Base-by-base conservation (phyloP, 2,329 filamentous ascomycete genomes). In the Cladosporium sp. region DNA sequence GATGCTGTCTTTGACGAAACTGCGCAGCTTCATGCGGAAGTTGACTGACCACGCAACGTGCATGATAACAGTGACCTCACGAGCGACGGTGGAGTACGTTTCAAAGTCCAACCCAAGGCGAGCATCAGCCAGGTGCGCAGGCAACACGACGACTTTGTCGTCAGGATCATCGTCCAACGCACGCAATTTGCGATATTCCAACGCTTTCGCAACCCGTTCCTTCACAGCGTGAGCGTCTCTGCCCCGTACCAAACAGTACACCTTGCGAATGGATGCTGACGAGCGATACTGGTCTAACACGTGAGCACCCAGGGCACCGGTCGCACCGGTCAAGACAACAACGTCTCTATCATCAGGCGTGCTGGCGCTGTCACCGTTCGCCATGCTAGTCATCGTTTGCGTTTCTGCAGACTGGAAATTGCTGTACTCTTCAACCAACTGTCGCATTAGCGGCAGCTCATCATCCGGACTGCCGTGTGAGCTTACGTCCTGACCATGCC, bases 21-120 rank as follows among this genome's bases (percentile, higher is more conserved):
- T 82, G 37, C 70, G 71, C 1, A 87, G 73, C 3, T 78, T 76
- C 54, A 84, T 73, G 24, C 78, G 80, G 72, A 87, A 87, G 69
- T 87, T 87, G 17, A 87, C 85, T 1, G 80, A 76, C 85, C 85
- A 87, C 19, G 84, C 84, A 7, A 84, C 76, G 66, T 87, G 84
- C 56, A 89, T 78, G 17, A 90, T 74, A 2, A 77, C 68, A 1
- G 79, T 81, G 1, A 76, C 70, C 57, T 78, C 71, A 3, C 62
- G 60, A 0, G 73, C 71, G 1, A 86, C 65, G 2, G 67, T 59
- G 2, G 69, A 58, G 64, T 81, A 81, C 6, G 71, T 65, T 0
- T 71, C 64, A 1, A 67, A 58, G 3, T 71, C 64, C 1, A 87
- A 70, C 1, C 83, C 83, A 1, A 87, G 75, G 7, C 68, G 65